Evolutionary conservation across 192 early-diverging fungal genomes (phyloP).

Genomic region (Helicostylum pulchrum): DNA sequence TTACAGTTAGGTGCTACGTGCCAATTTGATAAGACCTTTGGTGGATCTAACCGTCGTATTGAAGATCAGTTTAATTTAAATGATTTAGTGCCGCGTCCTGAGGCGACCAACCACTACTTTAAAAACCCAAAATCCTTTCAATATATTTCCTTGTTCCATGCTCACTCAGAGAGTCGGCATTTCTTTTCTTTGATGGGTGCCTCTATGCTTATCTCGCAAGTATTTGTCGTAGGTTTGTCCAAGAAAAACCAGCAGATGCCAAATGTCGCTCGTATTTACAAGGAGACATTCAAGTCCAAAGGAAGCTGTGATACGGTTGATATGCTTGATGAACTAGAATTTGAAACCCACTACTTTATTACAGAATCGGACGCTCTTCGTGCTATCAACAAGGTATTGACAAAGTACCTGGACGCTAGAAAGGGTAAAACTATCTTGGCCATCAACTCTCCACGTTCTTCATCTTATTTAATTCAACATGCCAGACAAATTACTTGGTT

Average conservation of each 20-base stretch:
- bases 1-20: constrained; percentile 70
- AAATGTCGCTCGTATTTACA: constrained; percentile 64
- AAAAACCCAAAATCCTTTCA: constrained; percentile 35
- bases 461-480: constrained; percentile 36
- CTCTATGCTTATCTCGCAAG: constrained; percentile 44
- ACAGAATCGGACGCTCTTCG: constrained; percentile 52
- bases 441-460: constrained; percentile 59
- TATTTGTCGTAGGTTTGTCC: constrained; percentile 75
- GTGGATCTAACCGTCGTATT: constrained; percentile 23
- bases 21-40: constrained; percentile 28
- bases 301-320: constrained; percentile 30
- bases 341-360: constrained; percentile 43
- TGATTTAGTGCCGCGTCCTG: constrained; percentile 29
- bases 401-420: constrained; percentile 57
- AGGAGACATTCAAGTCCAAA: constrained; percentile 1
- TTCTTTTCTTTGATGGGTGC: constrained; percentile 74
- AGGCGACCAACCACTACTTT: constrained; percentile 27
- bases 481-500: constrained; percentile 58
- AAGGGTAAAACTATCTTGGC: constrained; percentile 70
- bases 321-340: constrained; percentile 50
- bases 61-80: constrained; percentile 49
- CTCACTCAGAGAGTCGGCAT: constrained; percentile 55
- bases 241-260: constrained; percentile 65
- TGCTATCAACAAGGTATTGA: constrained; percentile 58
- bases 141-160: constrained; percentile 81